Evolutionary conservation across 495 filamentous ascomycete species (phyloP), one percentile per base, ranked within the genome.

Genomic region (Penicillium psychrofluorescens): DNA sequence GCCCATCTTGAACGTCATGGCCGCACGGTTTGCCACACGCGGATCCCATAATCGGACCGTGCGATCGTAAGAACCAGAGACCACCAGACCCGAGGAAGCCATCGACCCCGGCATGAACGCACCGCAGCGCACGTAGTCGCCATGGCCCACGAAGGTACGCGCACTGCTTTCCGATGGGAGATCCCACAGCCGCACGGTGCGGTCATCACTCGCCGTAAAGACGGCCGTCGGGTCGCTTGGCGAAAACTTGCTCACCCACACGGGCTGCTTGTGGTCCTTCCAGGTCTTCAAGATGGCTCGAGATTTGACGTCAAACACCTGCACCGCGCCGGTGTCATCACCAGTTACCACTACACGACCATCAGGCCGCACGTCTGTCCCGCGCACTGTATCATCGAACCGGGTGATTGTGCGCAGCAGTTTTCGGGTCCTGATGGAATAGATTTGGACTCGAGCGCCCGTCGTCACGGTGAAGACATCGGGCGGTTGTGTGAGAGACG

Each of bases 21-120:
- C 84, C 7, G 86, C 70, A 50, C 76, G 66, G 46, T 66, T 68
- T 22, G 83, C 77, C 32, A 83, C 75, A 50, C 94, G 72, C 1
- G 90, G 81, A 71, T 99, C 92, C 92, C 92, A 99, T 2, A 99
- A 57, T 29, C 85, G 81, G 36, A 96, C 94, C 1, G 90, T 95
- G 35, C 85, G 82, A 62, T 99, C 92, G 68, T 99, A 99, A 64
- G 83, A 86, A 37, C 92, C 92, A 10, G 87, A 87, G 0, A 95
- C 81, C 4, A 97, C 55, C 44, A 94, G 62, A 38, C 84, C 82
- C 43, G 80, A 79, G 1, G 72, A 74, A 45, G 74, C 70, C 64
- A 81, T 76, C 6, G 81, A 80, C 11, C 83, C 85, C 0, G 88
- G 86, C 75, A 99, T 85, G 64, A 91, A 99, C 28, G 76, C 75